Evolutionary conservation across 2,329 filamentous ascomycete species (phyloP).

Genomic region (Aspergillus tubingensis): DNA sequence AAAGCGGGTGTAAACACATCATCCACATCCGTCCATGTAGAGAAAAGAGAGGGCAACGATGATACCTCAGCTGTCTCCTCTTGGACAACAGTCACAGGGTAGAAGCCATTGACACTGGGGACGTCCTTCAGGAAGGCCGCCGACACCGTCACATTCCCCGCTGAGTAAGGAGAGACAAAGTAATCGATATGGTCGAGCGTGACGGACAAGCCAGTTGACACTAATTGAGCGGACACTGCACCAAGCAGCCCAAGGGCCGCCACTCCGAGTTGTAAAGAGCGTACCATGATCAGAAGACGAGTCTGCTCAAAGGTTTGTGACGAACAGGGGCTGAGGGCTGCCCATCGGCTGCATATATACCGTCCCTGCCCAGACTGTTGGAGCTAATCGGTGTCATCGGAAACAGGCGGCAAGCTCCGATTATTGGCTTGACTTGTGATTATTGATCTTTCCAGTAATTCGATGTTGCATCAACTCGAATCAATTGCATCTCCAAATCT

Average conservation of each 20-base stretch:
- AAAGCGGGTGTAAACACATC: constrained; percentile 4
- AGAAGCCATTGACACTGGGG: constrained; percentile 4
- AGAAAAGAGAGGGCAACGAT: not conserved
- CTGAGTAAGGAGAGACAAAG: constrained; percentile 2
- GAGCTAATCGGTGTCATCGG: no score
- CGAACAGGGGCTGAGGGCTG: not conserved
- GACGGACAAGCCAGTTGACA: constrained; percentile 3
- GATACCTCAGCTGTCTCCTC: not conserved
- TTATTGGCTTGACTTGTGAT: not conserved
- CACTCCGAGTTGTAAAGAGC: not conserved
- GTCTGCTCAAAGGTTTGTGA: not conserved
- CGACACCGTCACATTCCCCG: not conserved
- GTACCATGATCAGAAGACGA: not conserved
- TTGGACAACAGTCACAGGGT: not conserved
- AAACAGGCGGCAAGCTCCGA: not conserved
- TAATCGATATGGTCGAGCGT: constrained; percentile 2
- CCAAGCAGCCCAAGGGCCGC: not conserved
- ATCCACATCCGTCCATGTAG: not conserved
- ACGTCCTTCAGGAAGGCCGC: not conserved
- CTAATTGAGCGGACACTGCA: not conserved
- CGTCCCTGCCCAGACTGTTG: no score
- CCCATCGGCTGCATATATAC: not conserved
- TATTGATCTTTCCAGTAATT: not conserved
- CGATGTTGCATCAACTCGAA: not conserved
- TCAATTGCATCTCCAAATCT: not conserved